Percentiles rank a stretch among this genome's conserved stretches.
phyloP scores from a whole-genome alignment of 179 eudicot genomes.

The Corrigiola litoralis region DNA sequence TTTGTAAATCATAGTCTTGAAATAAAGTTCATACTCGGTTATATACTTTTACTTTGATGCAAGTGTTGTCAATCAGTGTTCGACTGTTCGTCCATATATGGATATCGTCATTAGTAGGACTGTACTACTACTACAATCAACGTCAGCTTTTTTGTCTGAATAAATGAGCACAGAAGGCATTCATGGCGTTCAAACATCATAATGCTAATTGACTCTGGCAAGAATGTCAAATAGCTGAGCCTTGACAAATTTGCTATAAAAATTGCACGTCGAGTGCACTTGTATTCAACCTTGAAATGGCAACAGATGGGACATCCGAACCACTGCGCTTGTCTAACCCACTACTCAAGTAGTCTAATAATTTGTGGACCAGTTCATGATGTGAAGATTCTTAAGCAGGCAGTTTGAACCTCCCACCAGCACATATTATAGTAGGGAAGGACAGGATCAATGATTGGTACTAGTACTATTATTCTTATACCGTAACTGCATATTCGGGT shows the following conservation, averaged over 20 bases:
- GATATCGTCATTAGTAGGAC: too few species aligned
- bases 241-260: too few species aligned
- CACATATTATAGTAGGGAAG: neutral
- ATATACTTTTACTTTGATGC: neutral
- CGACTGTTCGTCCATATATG: too few species aligned
- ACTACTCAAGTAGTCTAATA: neutral
- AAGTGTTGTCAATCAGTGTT: neutral
- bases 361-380: neutral
- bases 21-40: neutral
- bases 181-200: neutral
- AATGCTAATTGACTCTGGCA: neutral
- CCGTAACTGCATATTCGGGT: too few species aligned
- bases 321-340: constrained; percentile 8
- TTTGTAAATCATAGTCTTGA: constrained; percentile 13
- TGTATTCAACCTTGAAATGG: neutral
- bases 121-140: too few species aligned
- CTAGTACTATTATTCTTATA: too few species aligned
- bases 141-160: neutral
- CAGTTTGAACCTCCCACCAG: neutral
- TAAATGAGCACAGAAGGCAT: neutral
- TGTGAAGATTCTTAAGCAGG: neutral
- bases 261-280: too few species aligned
- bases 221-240: neutral
- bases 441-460: too few species aligned
- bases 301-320: constrained; percentile 1